phyloP scores from a whole-genome alignment of 371 early-diverging fungal species.

The Circinella minor region DNA sequence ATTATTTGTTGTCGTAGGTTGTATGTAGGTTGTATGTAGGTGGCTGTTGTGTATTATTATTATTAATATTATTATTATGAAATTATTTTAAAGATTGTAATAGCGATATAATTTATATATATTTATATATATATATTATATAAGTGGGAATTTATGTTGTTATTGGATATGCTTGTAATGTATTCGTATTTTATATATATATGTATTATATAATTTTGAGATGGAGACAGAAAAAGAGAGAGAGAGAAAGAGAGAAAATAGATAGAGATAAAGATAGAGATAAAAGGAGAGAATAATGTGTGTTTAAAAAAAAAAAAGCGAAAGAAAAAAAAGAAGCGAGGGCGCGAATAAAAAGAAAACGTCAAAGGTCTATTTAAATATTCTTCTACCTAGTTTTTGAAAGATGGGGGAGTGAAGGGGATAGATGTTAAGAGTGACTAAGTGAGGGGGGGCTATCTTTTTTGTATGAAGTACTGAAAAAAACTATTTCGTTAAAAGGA shows the following conservation, averaged over 20 bases:
- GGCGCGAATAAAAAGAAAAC: slow-evolving; percentile 9
- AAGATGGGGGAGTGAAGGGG: background rate
- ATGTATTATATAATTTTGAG: too few relatives aligned
- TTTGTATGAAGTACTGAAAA: background rate
- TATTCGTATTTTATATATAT: too few relatives aligned
- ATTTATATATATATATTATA: background rate
- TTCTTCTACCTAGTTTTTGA: background rate
- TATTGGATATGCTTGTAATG: too few relatives aligned
- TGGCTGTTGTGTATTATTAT: too few relatives aligned
- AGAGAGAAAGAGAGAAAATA: too few relatives aligned
- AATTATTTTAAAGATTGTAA: too few relatives aligned
- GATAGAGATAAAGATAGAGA: background rate
- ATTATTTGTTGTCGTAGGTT: background rate
- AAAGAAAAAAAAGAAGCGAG: slow-evolving; percentile 11
- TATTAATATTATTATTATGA: too few relatives aligned
- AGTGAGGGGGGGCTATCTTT: too few relatives aligned
- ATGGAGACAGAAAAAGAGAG: too few relatives aligned
- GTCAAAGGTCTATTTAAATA: slow-evolving; percentile 11
- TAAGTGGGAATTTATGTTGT: too few relatives aligned
- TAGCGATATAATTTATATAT: background rate
- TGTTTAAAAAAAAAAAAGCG: slow-evolving; percentile 13
- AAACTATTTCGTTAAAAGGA: background rate
- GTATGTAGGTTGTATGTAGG: too few relatives aligned
- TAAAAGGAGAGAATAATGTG: background rate
- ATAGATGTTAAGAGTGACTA: background rate